A percentile compares a stretch with the other conserved stretches of the same genome.
These are phyloP conservation scores for Mortierella sp. DNA, from an alignment of 371 early-diverging fungal species.

Conservation along the genomic window DNA sequence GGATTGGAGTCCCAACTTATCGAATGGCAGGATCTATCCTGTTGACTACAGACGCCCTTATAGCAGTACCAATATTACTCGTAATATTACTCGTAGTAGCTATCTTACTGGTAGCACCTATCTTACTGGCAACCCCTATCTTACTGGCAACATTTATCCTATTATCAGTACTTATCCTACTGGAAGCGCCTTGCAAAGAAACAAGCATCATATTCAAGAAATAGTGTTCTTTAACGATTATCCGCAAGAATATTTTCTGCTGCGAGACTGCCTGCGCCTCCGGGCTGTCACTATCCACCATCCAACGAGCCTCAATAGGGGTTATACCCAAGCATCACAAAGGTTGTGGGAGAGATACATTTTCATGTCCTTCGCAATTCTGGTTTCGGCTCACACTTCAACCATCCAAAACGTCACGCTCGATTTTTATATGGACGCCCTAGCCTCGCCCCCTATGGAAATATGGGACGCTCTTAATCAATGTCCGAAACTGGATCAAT, in stretches of 20 bases:
- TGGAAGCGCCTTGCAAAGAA: not conserved
- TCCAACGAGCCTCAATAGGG: not conserved
- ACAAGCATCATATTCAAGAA: not conserved
- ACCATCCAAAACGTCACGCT: not conserved
- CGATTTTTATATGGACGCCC: not conserved
- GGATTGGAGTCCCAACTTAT: not conserved
- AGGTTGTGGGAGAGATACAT: not conserved
- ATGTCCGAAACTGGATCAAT: not conserved
- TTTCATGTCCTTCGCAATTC: not conserved
- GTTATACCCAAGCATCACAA: not conserved
- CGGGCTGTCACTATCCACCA: not conserved
- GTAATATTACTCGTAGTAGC: too few relatives aligned
- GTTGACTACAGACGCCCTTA: too few relatives aligned
- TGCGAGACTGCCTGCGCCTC: not conserved
- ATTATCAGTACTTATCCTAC: too few relatives aligned
- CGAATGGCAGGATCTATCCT: not conserved
- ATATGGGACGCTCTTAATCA: not conserved
- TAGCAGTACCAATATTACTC: too few relatives aligned
- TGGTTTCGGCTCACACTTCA: not conserved
- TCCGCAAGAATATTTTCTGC: not conserved
- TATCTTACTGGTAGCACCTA: too few relatives aligned
- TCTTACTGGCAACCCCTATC: too few relatives aligned
- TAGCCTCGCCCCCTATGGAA: not conserved
- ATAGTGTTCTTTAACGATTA: not conserved
- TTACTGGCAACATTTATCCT: too few relatives aligned